A percentile compares a stretch with the other conserved stretches of the same genome.
phyloP scores from a whole-genome alignment of 768 basidiomycete genomes.

The Tricholoma matsutake region DNA sequence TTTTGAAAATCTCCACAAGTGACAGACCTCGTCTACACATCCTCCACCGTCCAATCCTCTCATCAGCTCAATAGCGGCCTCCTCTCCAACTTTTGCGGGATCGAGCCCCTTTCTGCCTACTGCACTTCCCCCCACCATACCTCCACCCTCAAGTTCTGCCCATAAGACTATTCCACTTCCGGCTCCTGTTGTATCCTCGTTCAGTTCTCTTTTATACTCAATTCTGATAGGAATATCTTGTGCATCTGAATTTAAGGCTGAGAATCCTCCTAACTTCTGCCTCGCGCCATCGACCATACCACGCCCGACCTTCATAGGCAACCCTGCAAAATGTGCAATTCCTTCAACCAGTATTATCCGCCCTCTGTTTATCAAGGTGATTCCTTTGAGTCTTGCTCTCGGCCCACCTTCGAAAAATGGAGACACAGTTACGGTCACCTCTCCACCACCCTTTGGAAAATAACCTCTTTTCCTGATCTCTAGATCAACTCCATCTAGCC shows the following conservation, averaged over 20 bases:
- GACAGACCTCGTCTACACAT: constrained; percentile 67
- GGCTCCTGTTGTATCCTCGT: constrained; percentile 47
- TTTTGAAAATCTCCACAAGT: not conserved
- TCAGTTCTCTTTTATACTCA: constrained; percentile 37
- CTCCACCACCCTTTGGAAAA: constrained; percentile 71
- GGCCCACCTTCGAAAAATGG: constrained; percentile 36
- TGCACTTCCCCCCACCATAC: constrained; percentile 66
- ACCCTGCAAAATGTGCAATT: constrained; percentile 61
- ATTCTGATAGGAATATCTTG: constrained; percentile 39
- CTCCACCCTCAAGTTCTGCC: constrained; percentile 70
- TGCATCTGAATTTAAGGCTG: constrained; percentile 8
- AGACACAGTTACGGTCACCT: constrained; percentile 41
- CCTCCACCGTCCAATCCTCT: constrained; percentile 60
- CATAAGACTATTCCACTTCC: constrained; percentile 74
- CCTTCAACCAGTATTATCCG: constrained; percentile 49
- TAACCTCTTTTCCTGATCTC: constrained; percentile 61
- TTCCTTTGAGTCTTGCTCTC: constrained; percentile 26
- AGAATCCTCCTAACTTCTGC: constrained; percentile 34
- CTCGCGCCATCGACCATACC: constrained; percentile 56
- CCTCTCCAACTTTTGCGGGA: constrained; percentile 48
- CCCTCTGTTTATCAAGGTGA: constrained; percentile 58
- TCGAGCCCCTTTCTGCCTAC: constrained; percentile 51
- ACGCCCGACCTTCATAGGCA: constrained; percentile 54
- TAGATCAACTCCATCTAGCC: constrained; percentile 39
- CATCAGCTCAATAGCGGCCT: constrained; percentile 58